phyloP scores from a whole-genome alignment of 164 flowering plant genomes.

The Aristolochia fimbriata region DNA sequence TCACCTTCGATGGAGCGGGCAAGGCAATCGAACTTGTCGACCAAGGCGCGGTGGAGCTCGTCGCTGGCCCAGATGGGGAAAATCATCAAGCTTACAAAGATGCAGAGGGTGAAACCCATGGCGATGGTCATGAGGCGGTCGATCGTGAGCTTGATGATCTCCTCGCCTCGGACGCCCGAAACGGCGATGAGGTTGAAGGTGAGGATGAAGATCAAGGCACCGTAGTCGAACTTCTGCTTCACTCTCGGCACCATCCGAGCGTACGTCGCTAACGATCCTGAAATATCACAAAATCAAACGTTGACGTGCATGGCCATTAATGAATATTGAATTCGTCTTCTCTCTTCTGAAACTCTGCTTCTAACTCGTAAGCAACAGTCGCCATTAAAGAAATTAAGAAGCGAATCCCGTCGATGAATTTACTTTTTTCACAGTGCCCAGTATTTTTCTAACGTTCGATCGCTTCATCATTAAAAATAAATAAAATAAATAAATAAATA shows the following conservation, averaged over 20 bases:
- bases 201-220: conserved; percentile 61
- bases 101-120: conserved; percentile 56
- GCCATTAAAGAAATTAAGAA: neutral
- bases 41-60: conserved; percentile 51
- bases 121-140: conserved; percentile 52
- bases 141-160: conserved; percentile 41
- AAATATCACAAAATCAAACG: neutral
- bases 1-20: conserved; percentile 55
- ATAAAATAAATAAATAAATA: too few species aligned
- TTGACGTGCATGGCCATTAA: too few species aligned
- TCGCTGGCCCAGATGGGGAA: conserved; percentile 77
- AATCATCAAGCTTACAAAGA: conserved; percentile 43
- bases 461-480: too few species aligned
- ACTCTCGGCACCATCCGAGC: conserved; percentile 42
- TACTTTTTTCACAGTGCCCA: neutral
- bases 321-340: too few species aligned
- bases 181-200: conserved; percentile 73
- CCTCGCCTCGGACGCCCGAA: conserved; percentile 47
- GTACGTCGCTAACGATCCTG: conserved; percentile 61
- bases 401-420: too few species aligned
- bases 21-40: conserved; percentile 40
- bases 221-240: conserved; percentile 66
- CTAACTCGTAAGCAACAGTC: too few species aligned
- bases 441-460: neutral
- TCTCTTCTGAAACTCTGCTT: too few species aligned